phyloP scores from a whole-genome alignment of 2,329 filamentous ascomycete species.

The Xylaria sp. region DNA sequence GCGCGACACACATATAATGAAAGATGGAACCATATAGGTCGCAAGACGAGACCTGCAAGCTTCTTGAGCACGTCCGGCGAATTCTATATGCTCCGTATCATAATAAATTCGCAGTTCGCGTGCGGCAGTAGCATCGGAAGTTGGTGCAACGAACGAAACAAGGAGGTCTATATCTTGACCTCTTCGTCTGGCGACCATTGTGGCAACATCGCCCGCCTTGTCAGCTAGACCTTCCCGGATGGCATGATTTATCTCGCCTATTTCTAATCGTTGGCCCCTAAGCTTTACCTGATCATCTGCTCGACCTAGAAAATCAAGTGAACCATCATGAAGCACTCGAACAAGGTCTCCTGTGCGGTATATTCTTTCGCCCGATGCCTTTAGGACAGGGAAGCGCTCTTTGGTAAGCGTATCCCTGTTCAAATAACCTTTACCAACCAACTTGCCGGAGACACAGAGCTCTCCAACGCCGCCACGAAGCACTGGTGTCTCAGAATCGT shows the following conservation, averaged over 20 bases:
- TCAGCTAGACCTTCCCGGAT: constrained; percentile 68
- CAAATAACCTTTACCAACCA: constrained; percentile 91
- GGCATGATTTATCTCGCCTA: constrained; percentile 89
- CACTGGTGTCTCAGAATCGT: constrained; percentile 75
- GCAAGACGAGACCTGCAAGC: constrained; percentile 78
- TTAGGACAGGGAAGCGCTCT: constrained; percentile 77
- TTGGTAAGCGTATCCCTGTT: constrained; percentile 80
- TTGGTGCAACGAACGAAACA: constrained; percentile 69
- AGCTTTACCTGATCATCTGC: constrained; percentile 94
- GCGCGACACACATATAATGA: constrained; percentile 75
- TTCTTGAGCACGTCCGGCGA: constrained; percentile 61
- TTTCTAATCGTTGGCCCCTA: constrained; percentile 86
- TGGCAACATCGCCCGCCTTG: constrained; percentile 75
- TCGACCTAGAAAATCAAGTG: constrained; percentile 87
- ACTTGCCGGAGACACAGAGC: constrained; percentile 84
- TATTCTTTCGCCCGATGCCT: constrained; percentile 66
- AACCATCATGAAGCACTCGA: constrained; percentile 79
- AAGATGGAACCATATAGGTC: constrained; percentile 90
- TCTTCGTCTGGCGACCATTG: constrained; percentile 75
- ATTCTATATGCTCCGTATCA: constrained; percentile 49
- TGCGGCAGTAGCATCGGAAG: not conserved
- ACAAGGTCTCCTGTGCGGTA: constrained; percentile 94
- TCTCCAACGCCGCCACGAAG: constrained; percentile 84
- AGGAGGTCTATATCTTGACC: constrained; percentile 83
- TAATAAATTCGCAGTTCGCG: constrained; percentile 43